A percentile compares a stretch with the other conserved stretches of the same genome.
phyloP scores from a whole-genome alignment of 805 yeast genomes.

The Geotrichum ghanense region DNA sequence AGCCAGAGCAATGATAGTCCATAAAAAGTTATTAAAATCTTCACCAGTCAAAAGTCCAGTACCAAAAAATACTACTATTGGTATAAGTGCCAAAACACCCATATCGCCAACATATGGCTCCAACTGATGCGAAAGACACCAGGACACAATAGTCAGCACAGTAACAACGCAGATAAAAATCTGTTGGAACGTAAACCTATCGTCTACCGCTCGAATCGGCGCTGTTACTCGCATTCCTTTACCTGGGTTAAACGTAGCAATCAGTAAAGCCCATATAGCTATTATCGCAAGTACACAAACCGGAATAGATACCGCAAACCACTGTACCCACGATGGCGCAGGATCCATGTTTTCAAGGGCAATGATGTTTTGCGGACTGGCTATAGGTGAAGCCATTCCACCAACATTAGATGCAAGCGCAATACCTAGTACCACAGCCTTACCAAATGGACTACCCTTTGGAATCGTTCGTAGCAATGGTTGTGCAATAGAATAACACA shows the following conservation, averaged over 20 bases:
- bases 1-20: slow-evolving; percentile 92
- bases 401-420: slow-evolving; percentile 90
- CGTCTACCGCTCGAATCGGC: slow-evolving; percentile 45
- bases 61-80: slow-evolving; percentile 86
- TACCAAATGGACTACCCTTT: slow-evolving; percentile 62
- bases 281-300: slow-evolving; percentile 54
- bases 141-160: slow-evolving; percentile 59
- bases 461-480: slow-evolving; percentile 81
- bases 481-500: slow-evolving; percentile 83
- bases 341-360: slow-evolving; percentile 84
- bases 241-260: slow-evolving; percentile 47
- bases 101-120: slow-evolving; percentile 77
- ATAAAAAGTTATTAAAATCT: slow-evolving; percentile 89
- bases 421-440: slow-evolving; percentile 79
- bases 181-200: slow-evolving; percentile 60
- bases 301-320: slow-evolving; percentile 86
- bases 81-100: slow-evolving; percentile 91
- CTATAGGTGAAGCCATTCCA: slow-evolving; percentile 96
- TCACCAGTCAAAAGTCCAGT: slow-evolving; percentile 78
- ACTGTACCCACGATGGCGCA: slow-evolving; percentile 76
- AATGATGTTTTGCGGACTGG: slow-evolving; percentile 92
- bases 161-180: slow-evolving; percentile 64
- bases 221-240: slow-evolving; percentile 38
- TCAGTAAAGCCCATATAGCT: slow-evolving; percentile 60
- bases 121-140: slow-evolving; percentile 80